Evolutionary conservation across 805 yeast genomes (phyloP).

Genomic region (Dipodascopsis uninucleata): DNA sequence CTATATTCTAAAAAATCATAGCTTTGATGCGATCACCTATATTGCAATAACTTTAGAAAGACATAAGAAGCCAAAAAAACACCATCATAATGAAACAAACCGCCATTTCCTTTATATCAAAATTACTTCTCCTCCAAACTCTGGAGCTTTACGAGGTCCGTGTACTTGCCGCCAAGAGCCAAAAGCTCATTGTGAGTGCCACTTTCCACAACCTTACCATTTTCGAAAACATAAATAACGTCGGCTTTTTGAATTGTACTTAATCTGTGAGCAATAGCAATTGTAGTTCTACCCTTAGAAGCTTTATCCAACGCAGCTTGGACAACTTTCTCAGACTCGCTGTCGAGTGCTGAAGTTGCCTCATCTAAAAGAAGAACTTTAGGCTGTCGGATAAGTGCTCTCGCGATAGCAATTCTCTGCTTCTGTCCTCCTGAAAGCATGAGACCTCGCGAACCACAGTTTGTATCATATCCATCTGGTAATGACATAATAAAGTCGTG

Average conservation of each 20-base stretch:
- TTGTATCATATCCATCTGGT: constrained; percentile 50
- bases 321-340: constrained; percentile 62
- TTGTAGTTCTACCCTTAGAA: constrained; percentile 59
- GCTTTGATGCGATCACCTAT: no score
- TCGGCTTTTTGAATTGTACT: constrained; percentile 55
- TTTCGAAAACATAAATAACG: constrained; percentile 49
- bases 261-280: constrained; percentile 74
- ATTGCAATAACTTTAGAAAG: no score
- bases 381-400: constrained; percentile 58
- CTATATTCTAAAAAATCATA: no score
- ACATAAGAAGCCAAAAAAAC: no score
- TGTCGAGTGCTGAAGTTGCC: constrained; percentile 52
- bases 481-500: constrained; percentile 47
- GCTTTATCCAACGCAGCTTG: constrained; percentile 59
- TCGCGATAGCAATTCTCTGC: constrained; percentile 60
- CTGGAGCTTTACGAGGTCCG: constrained; percentile 41
- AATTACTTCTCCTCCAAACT: constrained; percentile 40
- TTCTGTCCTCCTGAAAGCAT: constrained; percentile 64
- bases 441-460: constrained; percentile 49
- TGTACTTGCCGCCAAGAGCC: constrained; percentile 36
- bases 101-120: no score
- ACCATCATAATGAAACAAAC: no score
- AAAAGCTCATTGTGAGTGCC: constrained; percentile 46
- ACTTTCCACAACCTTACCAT: constrained; percentile 53
- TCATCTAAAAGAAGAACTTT: constrained; percentile 55